Evolutionary conservation across 495 filamentous ascomycete genomes (phyloP).

Genomic region (Trichoderma virens): DNA sequence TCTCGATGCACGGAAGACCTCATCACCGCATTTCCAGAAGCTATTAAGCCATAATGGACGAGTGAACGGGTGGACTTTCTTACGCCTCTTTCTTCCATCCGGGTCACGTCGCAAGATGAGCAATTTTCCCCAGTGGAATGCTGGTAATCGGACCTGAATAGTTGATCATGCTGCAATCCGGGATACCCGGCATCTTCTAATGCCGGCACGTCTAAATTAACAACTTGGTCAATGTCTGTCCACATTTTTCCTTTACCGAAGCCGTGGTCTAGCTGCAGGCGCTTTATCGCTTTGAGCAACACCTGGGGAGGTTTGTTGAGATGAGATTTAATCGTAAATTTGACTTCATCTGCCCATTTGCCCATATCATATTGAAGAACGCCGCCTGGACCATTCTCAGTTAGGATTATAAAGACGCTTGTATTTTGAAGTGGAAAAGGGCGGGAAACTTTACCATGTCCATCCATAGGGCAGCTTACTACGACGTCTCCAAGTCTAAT

Average conservation of each 20-base stretch:
- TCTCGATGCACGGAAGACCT: conserved; percentile 13
- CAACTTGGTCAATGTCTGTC: conserved; percentile 1
- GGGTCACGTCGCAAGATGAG: no score
- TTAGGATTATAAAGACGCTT: neutral
- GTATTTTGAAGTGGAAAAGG: neutral
- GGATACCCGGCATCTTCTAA: neutral
- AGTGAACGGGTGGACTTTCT: neutral
- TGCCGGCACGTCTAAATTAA: no score
- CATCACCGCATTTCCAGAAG: conserved; percentile 32
- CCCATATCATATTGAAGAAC: conserved; percentile 33
- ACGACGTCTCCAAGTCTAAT: conserved; percentile 40
- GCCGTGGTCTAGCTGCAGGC: conserved; percentile 15
- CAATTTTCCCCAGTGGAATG: conserved; percentile 12
- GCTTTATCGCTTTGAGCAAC: conserved; percentile 15
- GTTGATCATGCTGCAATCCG: conserved; percentile 14
- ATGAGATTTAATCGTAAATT: conserved; percentile 18
- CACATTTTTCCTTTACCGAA: neutral
- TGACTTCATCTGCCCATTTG: conserved; percentile 16
- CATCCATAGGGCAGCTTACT: conserved; percentile 21
- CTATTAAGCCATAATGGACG: conserved; percentile 19
- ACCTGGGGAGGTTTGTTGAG: conserved; percentile 22
- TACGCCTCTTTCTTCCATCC: neutral
- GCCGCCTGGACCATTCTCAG: no score
- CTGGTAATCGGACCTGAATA: conserved; percentile 16
- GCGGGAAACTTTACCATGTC: neutral